A percentile compares a stretch with the other conserved stretches of the same genome.
Evolutionary conservation across 1,284 basidiomycete species (phyloP).

Genomic region (Microbotryum scabiosae): DNA sequence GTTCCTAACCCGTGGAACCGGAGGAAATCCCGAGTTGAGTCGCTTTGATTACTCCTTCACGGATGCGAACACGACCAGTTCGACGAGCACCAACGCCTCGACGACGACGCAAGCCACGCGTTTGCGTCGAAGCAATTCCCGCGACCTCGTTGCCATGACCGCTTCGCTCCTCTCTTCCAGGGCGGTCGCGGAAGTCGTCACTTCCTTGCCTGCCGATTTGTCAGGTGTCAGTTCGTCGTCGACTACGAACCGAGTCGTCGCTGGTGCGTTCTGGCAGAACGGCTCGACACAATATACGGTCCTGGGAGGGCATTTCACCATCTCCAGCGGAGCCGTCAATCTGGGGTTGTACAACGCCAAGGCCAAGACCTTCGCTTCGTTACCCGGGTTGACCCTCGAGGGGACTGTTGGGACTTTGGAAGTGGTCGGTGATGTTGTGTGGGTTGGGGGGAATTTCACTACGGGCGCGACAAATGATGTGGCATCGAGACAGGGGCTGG

Average conservation of each 20-base stretch:
- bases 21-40: conserved; percentile 34
- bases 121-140: neutral
- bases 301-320: conserved; percentile 81
- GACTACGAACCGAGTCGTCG: conserved; percentile 68
- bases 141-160: neutral
- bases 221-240: conserved; percentile 40
- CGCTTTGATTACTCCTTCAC: conserved; percentile 33
- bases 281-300: conserved; percentile 59
- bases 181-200: conserved; percentile 7
- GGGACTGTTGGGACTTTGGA: conserved; percentile 66
- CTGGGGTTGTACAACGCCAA: conserved; percentile 66
- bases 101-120: neutral
- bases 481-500: conserved; percentile 54
- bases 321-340: conserved; percentile 46
- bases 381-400: conserved; percentile 53
- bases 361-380: conserved; percentile 48
- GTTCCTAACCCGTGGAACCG: conserved; percentile 38
- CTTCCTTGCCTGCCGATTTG: conserved; percentile 20
- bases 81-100: neutral
- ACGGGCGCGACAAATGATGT: neutral
- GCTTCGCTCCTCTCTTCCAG: conserved; percentile 11
- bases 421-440: conserved; percentile 57
- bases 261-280: conserved; percentile 86
- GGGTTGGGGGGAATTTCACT: conserved; percentile 71
- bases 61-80: neutral